Percentiles rank a stretch among this genome's conserved stretches.
These are phyloP conservation scores for Beauveria caledonica DNA, from an alignment of 2,329 filamentous ascomycete genomes.

Conservation along the genomic window DNA sequence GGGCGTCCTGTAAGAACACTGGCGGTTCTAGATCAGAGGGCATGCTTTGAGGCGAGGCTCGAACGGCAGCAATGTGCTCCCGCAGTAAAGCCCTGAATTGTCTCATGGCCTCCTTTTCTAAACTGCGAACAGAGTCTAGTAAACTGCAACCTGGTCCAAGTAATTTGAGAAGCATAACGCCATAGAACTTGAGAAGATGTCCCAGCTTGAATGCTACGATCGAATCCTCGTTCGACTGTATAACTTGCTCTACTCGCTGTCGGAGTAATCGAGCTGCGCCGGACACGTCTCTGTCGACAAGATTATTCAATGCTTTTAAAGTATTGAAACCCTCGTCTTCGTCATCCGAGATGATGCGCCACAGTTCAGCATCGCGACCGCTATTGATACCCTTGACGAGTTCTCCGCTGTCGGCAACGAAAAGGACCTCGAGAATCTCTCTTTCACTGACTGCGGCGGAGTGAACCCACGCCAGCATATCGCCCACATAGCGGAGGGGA, in stretches of 20 bases:
- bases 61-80: constrained; percentile 69
- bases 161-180: constrained; percentile 72
- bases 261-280: constrained; percentile 78
- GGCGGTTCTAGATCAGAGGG: constrained; percentile 70
- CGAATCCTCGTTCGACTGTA: constrained; percentile 85
- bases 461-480: constrained; percentile 97
- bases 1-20: constrained; percentile 69
- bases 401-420: constrained; percentile 83
- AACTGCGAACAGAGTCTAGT: constrained; percentile 55
- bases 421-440: constrained; percentile 84
- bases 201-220: constrained; percentile 84
- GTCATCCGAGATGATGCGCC: constrained; percentile 59
- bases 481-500: constrained; percentile 80
- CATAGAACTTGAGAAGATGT: constrained; percentile 85
- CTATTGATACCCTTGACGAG: constrained; percentile 75
- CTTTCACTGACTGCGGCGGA: constrained; percentile 89
- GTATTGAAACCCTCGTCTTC: constrained; percentile 64
- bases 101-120: constrained; percentile 69
- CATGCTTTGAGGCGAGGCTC: constrained; percentile 60
- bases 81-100: constrained; percentile 77
- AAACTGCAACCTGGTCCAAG: constrained; percentile 62
- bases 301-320: constrained; percentile 68
- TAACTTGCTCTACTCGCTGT: constrained; percentile 82
- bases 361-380: constrained; percentile 74
- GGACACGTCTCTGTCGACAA: constrained; percentile 78